Base-by-base conservation (phyloP, 2,329 filamentous ascomycete species). In the Anisogramma anomala region DNA sequence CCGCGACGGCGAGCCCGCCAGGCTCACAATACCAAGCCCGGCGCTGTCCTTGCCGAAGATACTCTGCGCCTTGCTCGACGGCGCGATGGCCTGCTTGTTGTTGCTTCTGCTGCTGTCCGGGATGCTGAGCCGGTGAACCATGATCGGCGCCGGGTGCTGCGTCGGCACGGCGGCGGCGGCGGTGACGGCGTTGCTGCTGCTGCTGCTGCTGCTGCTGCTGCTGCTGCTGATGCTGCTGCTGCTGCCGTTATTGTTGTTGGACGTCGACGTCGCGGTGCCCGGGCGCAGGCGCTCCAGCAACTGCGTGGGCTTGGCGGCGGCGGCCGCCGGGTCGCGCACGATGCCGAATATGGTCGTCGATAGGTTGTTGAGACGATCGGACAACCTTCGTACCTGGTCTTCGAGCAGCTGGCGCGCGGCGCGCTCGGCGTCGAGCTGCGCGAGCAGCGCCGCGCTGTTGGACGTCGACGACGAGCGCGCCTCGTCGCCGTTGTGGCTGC, bases 381-480 rank as follows among this genome's bases (percentile, higher is more conserved):
- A 64, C 5, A 81, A 60, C 31, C 63, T 67, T 42, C 63, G 68
- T 23, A 80, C 72, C 43, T 77, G 66, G 2, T 62, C 58, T 53
- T 79, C 77, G 4, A 81, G 65, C 3, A 66, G 61, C 42, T 68
- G 62, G 4, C 77, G 66, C 4, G 71, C 71, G 1, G 65, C 64
- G 19, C 74, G 72, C 53, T 81, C 77, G 1, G 65, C 63, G 42
- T 76, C 65, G 19, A 80, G 61, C 41, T 79, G 62, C 13, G 66
- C 62, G 20, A 69, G 54, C 13, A 79, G 60, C 2, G 62, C 65
- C 6, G 62, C 61, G 46, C 72, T 72, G 36, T 73, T 66, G 36
- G 74, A 68, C n/a, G n/a, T n/a, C n/a, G n/a, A n/a, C n/a, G n/a
- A n/a, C 13, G 57, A 52, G 2, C 61, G 43, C 3, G 42, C 45